Conservation (phyloP, 176 grass and related monocot species). For the Raddia distichophylla region DNA sequence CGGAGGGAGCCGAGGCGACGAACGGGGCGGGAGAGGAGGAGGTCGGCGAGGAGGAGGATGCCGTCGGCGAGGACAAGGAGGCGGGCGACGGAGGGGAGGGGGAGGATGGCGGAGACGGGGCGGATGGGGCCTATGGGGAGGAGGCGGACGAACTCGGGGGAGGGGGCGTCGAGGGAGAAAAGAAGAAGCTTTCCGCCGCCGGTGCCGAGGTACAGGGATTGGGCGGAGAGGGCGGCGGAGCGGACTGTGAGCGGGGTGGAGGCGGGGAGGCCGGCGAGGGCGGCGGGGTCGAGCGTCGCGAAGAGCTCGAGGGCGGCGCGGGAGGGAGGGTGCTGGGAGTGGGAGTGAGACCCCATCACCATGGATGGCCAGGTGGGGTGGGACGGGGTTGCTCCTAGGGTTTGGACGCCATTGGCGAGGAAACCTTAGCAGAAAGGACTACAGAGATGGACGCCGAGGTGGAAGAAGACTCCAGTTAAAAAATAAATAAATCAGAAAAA, state of each 20-base stretch:
- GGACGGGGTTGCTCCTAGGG: neutral
- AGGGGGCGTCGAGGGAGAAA: conserved; percentile 48
- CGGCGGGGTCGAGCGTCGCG: conserved; percentile 73
- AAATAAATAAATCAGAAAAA: too few species aligned
- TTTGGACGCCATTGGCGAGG: conserved; percentile 17
- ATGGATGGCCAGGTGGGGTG: conserved; percentile 14
- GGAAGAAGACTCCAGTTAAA: conserved; percentile 29
- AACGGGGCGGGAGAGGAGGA: conserved; percentile 60
- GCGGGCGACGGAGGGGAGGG: conserved; percentile 65
- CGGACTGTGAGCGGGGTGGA: conserved; percentile 79
- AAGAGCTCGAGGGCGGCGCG: conserved; percentile 61
- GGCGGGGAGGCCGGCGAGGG: conserved; percentile 55
- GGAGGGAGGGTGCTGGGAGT: conserved; percentile 35
- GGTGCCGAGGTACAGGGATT: conserved; percentile 79
- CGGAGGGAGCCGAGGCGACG: conserved; percentile 76
- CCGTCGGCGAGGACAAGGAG: conserved; percentile 77
- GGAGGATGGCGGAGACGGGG: conserved; percentile 61
- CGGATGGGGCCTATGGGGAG: conserved; percentile 52
- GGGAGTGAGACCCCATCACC: neutral
- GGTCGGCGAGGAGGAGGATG: conserved; percentile 65
- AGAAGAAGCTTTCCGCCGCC: conserved; percentile 90
- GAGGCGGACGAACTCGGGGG: conserved; percentile 64
- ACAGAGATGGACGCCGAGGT: conserved; percentile 33
- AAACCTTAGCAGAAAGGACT: too few species aligned
- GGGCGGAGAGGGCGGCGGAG: conserved; percentile 58